Evolutionary conservation across 768 basidiomycete species (phyloP), one percentile per base, ranked within the genome.

Genomic region (Phanerodontia chrysosporium): DNA sequence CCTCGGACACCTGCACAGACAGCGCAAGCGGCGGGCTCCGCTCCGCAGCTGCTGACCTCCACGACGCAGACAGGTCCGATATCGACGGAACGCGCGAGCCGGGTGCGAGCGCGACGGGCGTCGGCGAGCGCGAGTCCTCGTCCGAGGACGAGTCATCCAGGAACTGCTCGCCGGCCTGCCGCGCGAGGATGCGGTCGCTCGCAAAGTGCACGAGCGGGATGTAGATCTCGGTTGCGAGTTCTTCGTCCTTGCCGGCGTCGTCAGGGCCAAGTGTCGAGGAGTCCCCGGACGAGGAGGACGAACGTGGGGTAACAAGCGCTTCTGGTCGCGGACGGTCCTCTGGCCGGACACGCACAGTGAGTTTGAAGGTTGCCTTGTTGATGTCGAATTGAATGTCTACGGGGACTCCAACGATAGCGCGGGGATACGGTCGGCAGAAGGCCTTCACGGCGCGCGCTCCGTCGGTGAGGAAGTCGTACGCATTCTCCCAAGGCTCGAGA

Each of bases 141-240:
- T 49, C 49, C 24, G 29, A 35, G 22, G 51, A 32, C 25, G 39
- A 49, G 49, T 55, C 55, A 48, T 55, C 58, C 3, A 45, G 58
- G 4, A 58, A 45, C 51, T 60, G 9, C 39, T 45, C 27, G 35
- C 60, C 57, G 36, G 39, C 49, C 7, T 25, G 21, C 45, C 54
- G 53, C 8, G 65, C 36, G 35, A 66, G 63, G 22, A 69, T 64
- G 29, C 73, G 68, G 22, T 76, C 73, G 60, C 80, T 78, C 2
- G 88, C 91, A 69, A 86, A 99, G 70, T 99, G 97, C 21, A 96
- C 86, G 51, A 93, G 78, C 4, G 97, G 97, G 0, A 98, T 70
- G 70, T 82, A 99, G 22, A 98, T 86, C 78, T 97, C 97, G 21
- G 94, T 98, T n/a, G 86, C 80, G 1, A 83, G 73, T 28, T 69